These are phyloP conservation scores for Calonectria honghensis DNA, from an alignment of 2,329 filamentous ascomycete genomes.

Conservation along the genomic window DNA sequence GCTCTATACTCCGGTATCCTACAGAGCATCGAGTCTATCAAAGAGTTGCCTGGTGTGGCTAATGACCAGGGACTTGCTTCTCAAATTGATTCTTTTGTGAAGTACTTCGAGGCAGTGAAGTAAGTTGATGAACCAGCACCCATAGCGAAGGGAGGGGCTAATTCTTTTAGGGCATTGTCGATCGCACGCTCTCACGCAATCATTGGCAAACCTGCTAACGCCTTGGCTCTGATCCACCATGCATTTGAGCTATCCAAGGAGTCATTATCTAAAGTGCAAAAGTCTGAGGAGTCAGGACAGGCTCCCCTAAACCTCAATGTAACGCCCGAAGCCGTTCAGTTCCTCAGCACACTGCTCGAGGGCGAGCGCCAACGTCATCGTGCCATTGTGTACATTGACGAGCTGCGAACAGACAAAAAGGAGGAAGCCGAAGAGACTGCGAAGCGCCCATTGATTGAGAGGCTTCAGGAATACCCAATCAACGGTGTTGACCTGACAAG, in stretches of 20 bases:
- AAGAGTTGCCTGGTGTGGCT: slow-evolving; percentile 91
- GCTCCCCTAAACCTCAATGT: slow-evolving; percentile 82
- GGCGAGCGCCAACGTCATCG: slow-evolving; percentile 87
- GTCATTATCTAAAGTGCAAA: slow-evolving; percentile 69
- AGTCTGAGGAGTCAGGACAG: slow-evolving; percentile 52
- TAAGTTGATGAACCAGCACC: slow-evolving; percentile 63
- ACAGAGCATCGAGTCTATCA: slow-evolving; percentile 92
- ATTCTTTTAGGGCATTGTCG: slow-evolving; percentile 79
- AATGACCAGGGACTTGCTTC: slow-evolving; percentile 85
- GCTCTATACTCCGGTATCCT: slow-evolving; percentile 94
- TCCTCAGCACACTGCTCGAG: slow-evolving; percentile 77
- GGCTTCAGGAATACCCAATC: slow-evolving; percentile 83
- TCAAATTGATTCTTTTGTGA: slow-evolving; percentile 85
- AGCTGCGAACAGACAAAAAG: slow-evolving; percentile 72
- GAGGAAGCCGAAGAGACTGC: slow-evolving; percentile 57
- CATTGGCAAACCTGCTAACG: slow-evolving; percentile 82
- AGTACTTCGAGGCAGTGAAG: slow-evolving; percentile 94
- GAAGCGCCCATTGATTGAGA: slow-evolving; percentile 79
- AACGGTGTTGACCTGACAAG: slow-evolving; percentile 84
- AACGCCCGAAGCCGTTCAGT: slow-evolving; percentile 72
- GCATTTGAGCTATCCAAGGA: slow-evolving; percentile 78
- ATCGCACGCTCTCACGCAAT: slow-evolving; percentile 90
- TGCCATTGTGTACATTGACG: slow-evolving; percentile 88
- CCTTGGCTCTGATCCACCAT: slow-evolving; percentile 88
- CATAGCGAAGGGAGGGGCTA: slow-evolving; percentile 37